Base-by-base conservation (phyloP, 495 filamentous ascomycete species). In the Penicillium argentinense region DNA sequence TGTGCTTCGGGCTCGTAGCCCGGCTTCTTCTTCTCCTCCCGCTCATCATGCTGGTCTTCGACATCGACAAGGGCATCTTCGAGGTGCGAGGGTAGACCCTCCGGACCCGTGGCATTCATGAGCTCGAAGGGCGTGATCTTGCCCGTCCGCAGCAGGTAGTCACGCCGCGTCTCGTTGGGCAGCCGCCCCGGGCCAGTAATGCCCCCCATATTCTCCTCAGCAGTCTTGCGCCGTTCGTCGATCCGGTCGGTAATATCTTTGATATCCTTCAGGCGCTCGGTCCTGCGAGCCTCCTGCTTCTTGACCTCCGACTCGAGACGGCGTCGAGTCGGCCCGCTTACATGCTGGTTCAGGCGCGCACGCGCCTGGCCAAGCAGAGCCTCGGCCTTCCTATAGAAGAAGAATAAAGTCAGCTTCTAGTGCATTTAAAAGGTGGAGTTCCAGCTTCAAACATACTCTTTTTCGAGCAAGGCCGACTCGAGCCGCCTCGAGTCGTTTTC, bases 101-200 rank as follows among this genome's bases (percentile, higher is more conserved):
- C 72, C 11, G 72, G 70, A 14, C 70, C 64, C 17, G 74, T 70
- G 23, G 73, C 75, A 32, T 76, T 74, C 56, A 91, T 77, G 40
- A 82, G 84, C 2, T 91, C 85, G 47, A 98, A 97, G 0, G 93
- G 93, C 0, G 93, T 98, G 54, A 98, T 98, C 66, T 97, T 96
- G 41, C 93, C 93, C 0, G 92, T 98, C 5, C 93, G 80, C 25
- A 98, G 91, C 38, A 98, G 78, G 62, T 89, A 97, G 22, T 95
- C 90, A 37, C 91, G 80, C 40, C 87, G 82, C 11, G 78, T 89
- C 68, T 97, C 93, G 54, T 85, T 83, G 12, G 87, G 82, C 47
- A 91, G 63, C 41, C 78, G 80, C 49, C 73, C 74, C 26, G 80
- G 77, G 4, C 74, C 75, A 37, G 56, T 57, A 2, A 64, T 66